Conservation (phyloP, 1,284 basidiomycete genomes). For the Trichosporon faecale region DNA sequence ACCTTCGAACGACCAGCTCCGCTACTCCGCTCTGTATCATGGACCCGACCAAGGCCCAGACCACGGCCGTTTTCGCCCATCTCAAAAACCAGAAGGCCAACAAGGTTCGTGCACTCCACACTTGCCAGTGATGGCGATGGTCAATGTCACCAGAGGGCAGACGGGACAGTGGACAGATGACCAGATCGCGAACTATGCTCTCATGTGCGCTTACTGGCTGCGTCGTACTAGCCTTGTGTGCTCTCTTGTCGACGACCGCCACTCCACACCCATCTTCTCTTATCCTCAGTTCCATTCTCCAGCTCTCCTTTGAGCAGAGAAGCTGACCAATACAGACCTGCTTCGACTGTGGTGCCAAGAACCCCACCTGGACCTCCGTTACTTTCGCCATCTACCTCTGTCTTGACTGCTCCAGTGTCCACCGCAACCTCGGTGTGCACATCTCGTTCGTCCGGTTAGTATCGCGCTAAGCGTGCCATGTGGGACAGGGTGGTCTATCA, state of each 20-base stretch:
- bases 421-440: constrained; percentile 97
- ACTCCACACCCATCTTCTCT: background rate
- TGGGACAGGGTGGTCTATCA: background rate
- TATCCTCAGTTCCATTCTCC: background rate
- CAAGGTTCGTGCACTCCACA: constrained; percentile 60
- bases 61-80: constrained; percentile 49
- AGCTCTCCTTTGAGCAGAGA: background rate
- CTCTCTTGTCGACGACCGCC: background rate
- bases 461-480: background rate
- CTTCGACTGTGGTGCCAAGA: constrained; percentile 94
- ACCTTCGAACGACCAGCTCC: background rate
- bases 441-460: constrained; percentile 92
- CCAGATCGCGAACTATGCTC: background rate
- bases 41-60: constrained; percentile 53
- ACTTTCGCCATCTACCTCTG: constrained; percentile 98
- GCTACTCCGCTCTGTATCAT: constrained; percentile 21
- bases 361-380: constrained; percentile 96
- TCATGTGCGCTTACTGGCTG: too few relatives aligned
- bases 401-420: constrained; percentile 90
- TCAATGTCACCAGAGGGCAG: too few relatives aligned
- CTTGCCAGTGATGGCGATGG: background rate
- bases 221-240: background rate
- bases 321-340: constrained; percentile 63
- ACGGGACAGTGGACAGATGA: background rate
- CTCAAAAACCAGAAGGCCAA: constrained; percentile 81